A percentile compares a stretch with the other conserved stretches of the same genome.
These are phyloP conservation scores for Keqinozyma sinolaborantium DNA, from an alignment of 1,139 yeast genomes.

Conservation along the genomic window DNA sequence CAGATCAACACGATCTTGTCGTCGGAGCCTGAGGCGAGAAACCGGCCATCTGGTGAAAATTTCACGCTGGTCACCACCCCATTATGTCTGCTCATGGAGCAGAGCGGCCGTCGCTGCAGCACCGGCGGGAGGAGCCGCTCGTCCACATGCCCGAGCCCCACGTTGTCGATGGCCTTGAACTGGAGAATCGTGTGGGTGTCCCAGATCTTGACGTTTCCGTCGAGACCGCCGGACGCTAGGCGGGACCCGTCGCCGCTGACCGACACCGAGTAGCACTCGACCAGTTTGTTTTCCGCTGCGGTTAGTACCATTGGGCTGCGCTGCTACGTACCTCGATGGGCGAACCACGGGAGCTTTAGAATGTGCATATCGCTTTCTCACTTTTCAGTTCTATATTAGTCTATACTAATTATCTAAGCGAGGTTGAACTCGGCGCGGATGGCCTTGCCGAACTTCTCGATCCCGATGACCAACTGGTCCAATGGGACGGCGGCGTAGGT, in stretches of 20 bases:
- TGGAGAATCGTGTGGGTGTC: slow-evolving; percentile 45
- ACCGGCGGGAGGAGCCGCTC: slow-evolving; percentile 25
- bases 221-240: slow-evolving; percentile 92
- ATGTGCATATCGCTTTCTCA: slow-evolving; percentile 80
- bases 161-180: slow-evolving; percentile 13
- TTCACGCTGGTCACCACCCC: slow-evolving; percentile 94
- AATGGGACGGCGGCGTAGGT: slow-evolving; percentile 84
- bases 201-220: slow-evolving; percentile 93
- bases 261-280: slow-evolving; percentile 82
- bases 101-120: slow-evolving; percentile 53
- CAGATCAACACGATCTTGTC: slow-evolving; percentile 88
- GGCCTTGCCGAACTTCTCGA: slow-evolving; percentile 64
- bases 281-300: slow-evolving; percentile 70
- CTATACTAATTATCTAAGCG: neutral
- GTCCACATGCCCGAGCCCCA: slow-evolving; percentile 5
- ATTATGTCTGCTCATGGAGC: slow-evolving; percentile 80
- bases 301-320: slow-evolving; percentile 6
- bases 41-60: slow-evolving; percentile 89
- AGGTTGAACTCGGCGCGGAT: slow-evolving; percentile 37
- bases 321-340: slow-evolving; percentile 53
- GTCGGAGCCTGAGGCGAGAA: slow-evolving; percentile 91
- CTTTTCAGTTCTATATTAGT: neutral
- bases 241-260: slow-evolving; percentile 80
- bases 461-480: slow-evolving; percentile 55
- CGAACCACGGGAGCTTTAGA: slow-evolving; percentile 81